Evolutionary conservation across 306 rosid species (phyloP).

Genomic region (Vachellia pachyceras): DNA sequence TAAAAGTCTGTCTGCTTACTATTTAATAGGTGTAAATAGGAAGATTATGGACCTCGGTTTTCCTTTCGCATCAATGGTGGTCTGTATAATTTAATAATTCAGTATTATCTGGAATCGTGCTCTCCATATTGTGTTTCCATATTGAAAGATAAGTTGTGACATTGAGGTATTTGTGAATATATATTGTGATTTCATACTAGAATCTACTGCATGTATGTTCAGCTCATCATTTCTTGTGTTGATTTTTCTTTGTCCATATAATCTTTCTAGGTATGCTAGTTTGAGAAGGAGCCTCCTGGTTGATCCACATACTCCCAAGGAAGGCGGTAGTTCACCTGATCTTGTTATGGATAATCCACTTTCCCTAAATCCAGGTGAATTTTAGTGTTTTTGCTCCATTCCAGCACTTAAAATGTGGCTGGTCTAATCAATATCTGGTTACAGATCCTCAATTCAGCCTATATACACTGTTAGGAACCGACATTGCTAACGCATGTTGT

Average conservation of each 20-base stretch:
- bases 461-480: not conserved
- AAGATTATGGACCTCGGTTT: constrained; percentile 24
- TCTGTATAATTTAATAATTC: constrained; percentile 23
- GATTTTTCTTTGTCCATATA: not conserved
- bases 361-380: constrained; percentile 92
- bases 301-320: constrained; percentile 83
- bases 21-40: constrained; percentile 9
- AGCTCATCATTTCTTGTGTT: not conserved
- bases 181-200: constrained; percentile 6
- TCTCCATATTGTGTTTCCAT: constrained; percentile 2
- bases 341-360: constrained; percentile 89
- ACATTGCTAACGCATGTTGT: constrained; percentile 3
- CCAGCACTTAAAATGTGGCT: constrained; percentile 9
- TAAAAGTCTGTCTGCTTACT: not conserved
- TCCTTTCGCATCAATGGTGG: constrained; percentile 23
- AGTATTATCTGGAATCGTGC: not conserved
- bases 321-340: constrained; percentile 70
- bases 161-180: constrained; percentile 29
- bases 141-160: constrained; percentile 3
- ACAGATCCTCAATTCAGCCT: not conserved
- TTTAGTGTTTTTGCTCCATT: constrained; percentile 22
- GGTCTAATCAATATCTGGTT: constrained; percentile 20
- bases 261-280: constrained; percentile 76
- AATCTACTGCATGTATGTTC: constrained; percentile 31
- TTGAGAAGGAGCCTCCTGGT: constrained; percentile 87